A percentile compares a stretch with the other conserved stretches of the same genome.
Evolutionary conservation across 306 rosid genomes (phyloP).

Genomic region (Quercus cerris): DNA sequence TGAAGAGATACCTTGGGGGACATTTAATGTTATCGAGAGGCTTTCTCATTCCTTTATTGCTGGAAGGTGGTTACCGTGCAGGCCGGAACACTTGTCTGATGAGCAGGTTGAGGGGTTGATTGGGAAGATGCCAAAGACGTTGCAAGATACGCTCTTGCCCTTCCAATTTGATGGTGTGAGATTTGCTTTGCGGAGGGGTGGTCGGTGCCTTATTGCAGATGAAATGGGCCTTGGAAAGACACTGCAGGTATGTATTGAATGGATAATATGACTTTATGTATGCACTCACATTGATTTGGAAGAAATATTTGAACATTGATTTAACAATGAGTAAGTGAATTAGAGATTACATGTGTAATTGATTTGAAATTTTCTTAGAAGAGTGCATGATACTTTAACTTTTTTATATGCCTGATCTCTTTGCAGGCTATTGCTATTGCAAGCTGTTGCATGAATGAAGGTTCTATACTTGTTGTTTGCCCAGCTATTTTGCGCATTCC

Average conservation of each 20-base stretch:
- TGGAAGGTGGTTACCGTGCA: slow-evolving; percentile 63
- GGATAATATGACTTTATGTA: neutral
- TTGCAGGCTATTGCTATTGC: slow-evolving; percentile 90
- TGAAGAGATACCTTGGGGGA: slow-evolving; percentile 85
- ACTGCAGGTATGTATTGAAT: slow-evolving; percentile 60
- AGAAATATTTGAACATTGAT: neutral
- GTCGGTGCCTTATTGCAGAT: slow-evolving; percentile 86
- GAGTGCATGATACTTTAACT: neutral
- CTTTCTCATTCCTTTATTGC: slow-evolving; percentile 48
- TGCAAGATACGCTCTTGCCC: slow-evolving; percentile 62
- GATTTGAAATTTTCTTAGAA: neutral
- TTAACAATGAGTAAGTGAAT: neutral
- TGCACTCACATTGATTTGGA: neutral
- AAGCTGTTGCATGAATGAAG: slow-evolving; percentile 78
- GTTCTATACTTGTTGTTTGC: slow-evolving; percentile 83
- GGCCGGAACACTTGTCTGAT: slow-evolving; percentile 71
- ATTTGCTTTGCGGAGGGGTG: slow-evolving; percentile 86
- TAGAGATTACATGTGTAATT: neutral
- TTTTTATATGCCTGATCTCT: slow-evolving; percentile 2
- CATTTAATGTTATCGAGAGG: slow-evolving; percentile 65
- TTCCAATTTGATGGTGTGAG: slow-evolving; percentile 80
- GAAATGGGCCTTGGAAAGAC: slow-evolving; percentile 99
- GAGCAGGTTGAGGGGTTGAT: slow-evolving; percentile 64
- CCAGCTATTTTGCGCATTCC: slow-evolving; percentile 91
- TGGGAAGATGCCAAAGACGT: slow-evolving; percentile 52